phyloP scores from a whole-genome alignment of 306 rosid species.

The Glycine soja region DNA sequence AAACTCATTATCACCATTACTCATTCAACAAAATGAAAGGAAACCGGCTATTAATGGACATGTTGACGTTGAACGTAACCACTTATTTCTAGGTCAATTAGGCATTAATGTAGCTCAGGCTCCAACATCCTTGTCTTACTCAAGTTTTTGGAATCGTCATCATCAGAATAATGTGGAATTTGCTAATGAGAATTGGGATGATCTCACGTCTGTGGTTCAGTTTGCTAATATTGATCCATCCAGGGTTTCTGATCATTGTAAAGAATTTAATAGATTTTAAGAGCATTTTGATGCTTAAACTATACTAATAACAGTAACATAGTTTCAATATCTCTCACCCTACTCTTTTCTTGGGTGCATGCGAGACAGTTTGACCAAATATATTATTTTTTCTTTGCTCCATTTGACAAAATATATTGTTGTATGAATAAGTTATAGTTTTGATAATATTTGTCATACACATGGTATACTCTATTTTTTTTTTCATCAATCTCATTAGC shows the following conservation, averaged over 20 bases:
- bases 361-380: slow-evolving; percentile 3
- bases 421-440: slow-evolving; percentile 20
- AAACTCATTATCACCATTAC: slow-evolving; percentile 36
- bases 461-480: background rate
- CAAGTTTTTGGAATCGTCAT: slow-evolving; percentile 52
- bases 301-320: background rate
- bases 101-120: background rate
- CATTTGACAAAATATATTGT: too few species aligned
- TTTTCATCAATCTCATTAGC: background rate
- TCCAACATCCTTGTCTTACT: slow-evolving; percentile 37
- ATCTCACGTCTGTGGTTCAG: slow-evolving; percentile 70
- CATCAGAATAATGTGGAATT: slow-evolving; percentile 45
- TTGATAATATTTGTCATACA: background rate
- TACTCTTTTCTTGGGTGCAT: too few species aligned
- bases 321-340: background rate
- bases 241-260: slow-evolving; percentile 51
- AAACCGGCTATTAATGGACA: slow-evolving; percentile 28
- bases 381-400: background rate
- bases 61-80: slow-evolving; percentile 38
- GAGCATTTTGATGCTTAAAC: slow-evolving; percentile 9
- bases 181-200: slow-evolving; percentile 72
- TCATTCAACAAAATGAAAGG: slow-evolving; percentile 48
- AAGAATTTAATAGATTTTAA: slow-evolving; percentile 22
- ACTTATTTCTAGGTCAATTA: slow-evolving; percentile 39
- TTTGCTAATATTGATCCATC: slow-evolving; percentile 59